Evolutionary conservation across 129 eudicot genomes (phyloP), one percentile per base, ranked within the genome.

Genomic region (Centella asiatica): DNA sequence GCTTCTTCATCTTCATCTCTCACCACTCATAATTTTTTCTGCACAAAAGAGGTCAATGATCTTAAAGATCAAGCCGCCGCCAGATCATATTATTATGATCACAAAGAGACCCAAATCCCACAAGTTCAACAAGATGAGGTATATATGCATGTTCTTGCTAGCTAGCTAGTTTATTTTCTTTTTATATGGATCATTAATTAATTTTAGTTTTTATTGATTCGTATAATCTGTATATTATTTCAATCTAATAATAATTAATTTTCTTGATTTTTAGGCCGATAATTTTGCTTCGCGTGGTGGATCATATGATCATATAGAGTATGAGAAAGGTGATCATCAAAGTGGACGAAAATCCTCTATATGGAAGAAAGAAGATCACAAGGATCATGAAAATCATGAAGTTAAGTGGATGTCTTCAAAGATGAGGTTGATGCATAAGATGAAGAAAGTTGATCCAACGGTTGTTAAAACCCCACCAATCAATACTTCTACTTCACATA

Each of bases 391-490:
- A 68, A 64, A 72, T 66, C 72, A 68, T 33, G 55, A 75, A 60
- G 83, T 76, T 31, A 87, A 83, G 67, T 83, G 89, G 87, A 77
- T 64, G 83, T 75, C 85, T 66, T 72, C 95, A 9, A 83, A 86
- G 80, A 83, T 82, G 84, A 83, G 83, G 70, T 64, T 79, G 72
- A 82, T 77, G 85, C 69, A 70, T 40, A 80, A 77, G 68, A 83
- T 78, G 82, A 81, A 74, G 74, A 81, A 87, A 49, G 59, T 80
- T 3, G 59, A 78, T 70, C 83, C 64, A 22, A 49, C 42, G 29
- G 69, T 27, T 65, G 34, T 42, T 39, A 71, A 61, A 42, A 19
- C 51, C 14, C 62, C 72, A 20, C 25, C 59, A 50, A 44, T 49
- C 54, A 26, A 24, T 34, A n/a, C n/a, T n/a, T 18, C 60, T 1